Conservation (phyloP, 2,329 filamentous ascomycete species). For the Neonectria coccinea region DNA sequence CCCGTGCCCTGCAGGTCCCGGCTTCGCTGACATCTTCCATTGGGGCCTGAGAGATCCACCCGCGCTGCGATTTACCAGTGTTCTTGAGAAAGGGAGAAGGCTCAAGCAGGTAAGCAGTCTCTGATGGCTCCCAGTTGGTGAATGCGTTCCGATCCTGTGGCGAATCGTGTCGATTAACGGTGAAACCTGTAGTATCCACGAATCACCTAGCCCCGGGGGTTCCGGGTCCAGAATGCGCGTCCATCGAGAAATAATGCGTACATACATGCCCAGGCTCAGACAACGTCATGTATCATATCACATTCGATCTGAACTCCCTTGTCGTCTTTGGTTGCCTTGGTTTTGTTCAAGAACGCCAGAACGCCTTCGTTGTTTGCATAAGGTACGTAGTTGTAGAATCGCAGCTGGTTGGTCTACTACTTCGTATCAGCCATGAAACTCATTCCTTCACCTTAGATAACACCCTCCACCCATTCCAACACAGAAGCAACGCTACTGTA, state of each 20-base stretch:
- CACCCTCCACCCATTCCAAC: conserved; percentile 10
- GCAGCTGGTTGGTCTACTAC: background rate
- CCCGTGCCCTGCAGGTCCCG: conserved; percentile 25
- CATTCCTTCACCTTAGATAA: conserved; percentile 6
- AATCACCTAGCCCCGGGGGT: conserved; percentile 1
- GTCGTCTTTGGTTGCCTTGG: background rate
- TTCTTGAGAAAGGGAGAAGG: background rate
- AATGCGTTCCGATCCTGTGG: background rate
- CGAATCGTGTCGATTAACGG: conserved; percentile 3
- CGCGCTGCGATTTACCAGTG: background rate
- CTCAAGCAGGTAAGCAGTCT: background rate
- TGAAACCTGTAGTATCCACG: background rate
- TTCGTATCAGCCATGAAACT: background rate
- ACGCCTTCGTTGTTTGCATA: background rate
- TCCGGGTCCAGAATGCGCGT: conserved; percentile 5
- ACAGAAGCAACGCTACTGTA: background rate
- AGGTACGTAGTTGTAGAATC: background rate
- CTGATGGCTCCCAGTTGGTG: conserved; percentile 3
- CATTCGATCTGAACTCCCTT: too few relatives aligned
- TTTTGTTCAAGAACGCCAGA: background rate
- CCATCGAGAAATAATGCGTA: background rate
- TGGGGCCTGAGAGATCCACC: background rate
- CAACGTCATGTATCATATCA: background rate
- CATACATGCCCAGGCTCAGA: background rate
- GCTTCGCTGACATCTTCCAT: background rate